Evolutionary conservation across 176 grass and related monocot genomes (phyloP), one percentile per base, ranked within the genome.

Genomic region (Phyllostachys edulis): DNA sequence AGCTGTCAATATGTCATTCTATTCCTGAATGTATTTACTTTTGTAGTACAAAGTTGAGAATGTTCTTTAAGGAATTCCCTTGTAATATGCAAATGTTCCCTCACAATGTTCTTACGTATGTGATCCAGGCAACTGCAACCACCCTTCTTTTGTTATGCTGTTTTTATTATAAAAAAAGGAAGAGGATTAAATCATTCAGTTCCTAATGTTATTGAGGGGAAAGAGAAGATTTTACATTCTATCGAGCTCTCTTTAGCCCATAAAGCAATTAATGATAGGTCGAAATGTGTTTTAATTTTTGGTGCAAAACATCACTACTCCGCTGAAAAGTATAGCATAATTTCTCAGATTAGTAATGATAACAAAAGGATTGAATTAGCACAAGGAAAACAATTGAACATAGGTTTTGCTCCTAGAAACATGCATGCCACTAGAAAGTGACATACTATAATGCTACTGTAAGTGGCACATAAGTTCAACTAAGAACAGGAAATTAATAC

Each of bases 71-170:
- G 38, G 0, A n/a, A 65, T 26, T 26, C 16, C 41, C 59, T 84
- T 80, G 4, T 21, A 49, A 77, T 54, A 76, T n/a, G 70, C 62
- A 70, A 39, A 51, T 76, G 68, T 23, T 72, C 55, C 59, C 20
- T 14, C 29, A 81, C 49, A 85, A 85, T 71, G 14, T 60, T 71
- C 55, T 50, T 46, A 32, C 42, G 46, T 47, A 63, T 42, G 78
- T 59, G 37, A 89, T 75, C 63, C 36, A 76, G 75, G 80, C 24
- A 85, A 80, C 69, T 80, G 73, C 55, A 46, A 71, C 15, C 81
- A 89, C 36, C 34, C 29, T 71, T 72, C 29, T 45, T 50, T 51
- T 41, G 64, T 45, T 49, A 41, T 68, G 37, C 32, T 69, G 20
- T 21, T 39, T 83, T 76, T 66, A 81, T 34, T 69, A 71, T 80